Evolutionary conservation across 148 eudicot species (phyloP), one percentile per base, ranked within the genome.

Genomic region (Dysphania ambrosioides): DNA sequence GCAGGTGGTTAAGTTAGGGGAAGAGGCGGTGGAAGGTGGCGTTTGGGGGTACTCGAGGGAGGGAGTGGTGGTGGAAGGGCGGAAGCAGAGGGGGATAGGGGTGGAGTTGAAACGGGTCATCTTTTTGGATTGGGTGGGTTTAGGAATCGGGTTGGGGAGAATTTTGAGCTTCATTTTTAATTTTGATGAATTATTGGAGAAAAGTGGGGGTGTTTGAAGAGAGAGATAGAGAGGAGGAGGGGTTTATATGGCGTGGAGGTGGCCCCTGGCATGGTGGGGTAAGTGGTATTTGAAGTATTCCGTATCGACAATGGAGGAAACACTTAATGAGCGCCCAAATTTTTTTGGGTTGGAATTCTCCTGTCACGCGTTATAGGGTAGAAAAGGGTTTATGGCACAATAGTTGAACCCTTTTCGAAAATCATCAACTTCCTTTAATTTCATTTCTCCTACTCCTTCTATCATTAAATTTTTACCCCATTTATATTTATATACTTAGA

Each of bases 1-100:
- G 58, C 71, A 77, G 40, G 97, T 91, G 56, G 88, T 86, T 23
- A 91, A 81, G 66, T 83, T 91, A 1, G 97, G 85, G 61, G 68
- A 42, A 0, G 64, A 1, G n/a, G 86, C 40, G 58, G 84, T 36
- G 4, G 80, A 62, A 0, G 78, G 74, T 35, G 80, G 81, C 59
- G 66, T 63, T 70, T 51, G 42, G 44, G 67, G 66, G 66, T 30
- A 64, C 27, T 71, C 67, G 63, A 62, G 42, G 79, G 66, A 1
- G 65, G 73, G 30, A 16, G 80, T 16, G 76, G 84, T 57, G 68
- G 81, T 2, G 74, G 79, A 42, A 15, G 83, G 83, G 63, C 79
- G 86, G 80, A 88, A 84, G 49, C 88, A 88, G 40, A 82, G n/a
- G 24, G 86, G 86, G 32, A 83, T 51, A 6, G 87, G 79, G 61